Base-by-base conservation (phyloP, 345 rosid species). In the Sonneratia alba region DNA sequence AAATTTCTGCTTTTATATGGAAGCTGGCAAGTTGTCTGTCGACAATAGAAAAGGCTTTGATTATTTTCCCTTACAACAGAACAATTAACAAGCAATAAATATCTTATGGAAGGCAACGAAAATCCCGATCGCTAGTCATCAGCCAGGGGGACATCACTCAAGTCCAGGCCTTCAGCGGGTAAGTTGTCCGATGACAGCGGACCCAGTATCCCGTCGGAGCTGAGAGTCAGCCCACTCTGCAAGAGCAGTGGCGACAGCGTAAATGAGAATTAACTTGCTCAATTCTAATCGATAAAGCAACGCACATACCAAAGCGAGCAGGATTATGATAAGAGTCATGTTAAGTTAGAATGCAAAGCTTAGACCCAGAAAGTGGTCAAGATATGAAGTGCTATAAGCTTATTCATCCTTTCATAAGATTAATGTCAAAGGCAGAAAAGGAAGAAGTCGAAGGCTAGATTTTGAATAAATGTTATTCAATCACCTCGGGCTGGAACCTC, bases 401-500 rank as follows among this genome's bases (percentile, higher is more conserved):
- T 66, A 4, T 16, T 19, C 13, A 67, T 42, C 22, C 5, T 21
- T 32, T 36, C 24, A 66, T 42, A 42, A 10, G 15, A 21, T 42
- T 2, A 10, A 42, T 42, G 21, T 34, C 57, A 36, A 63, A 45
- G 0, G 16, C 16, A 45, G 4, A 53, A 13, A 13, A 21, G 32
- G 24, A 13, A 21, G 32, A 67, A 45, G 10, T 40, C 32, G 3
- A 40, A 42, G 45, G 45, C 1, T n/a, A 24, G 66, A 22, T 62
- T 24, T 7, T 0, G 4, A 16, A 32, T 7, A 24, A 11, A 47
- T 3, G 14, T 18, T 10, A 43, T 16, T n/a, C 22, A 8, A 13
- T 43, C 87, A 92, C 99, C 96, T 95, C 96, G 14, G 97, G 98
- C 83, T 95, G 97, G 87, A 90, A 92, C 67, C 98, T 89, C 66